Conservation (phyloP, 208 protist genomes). For the Crithidia sp. region DNA sequence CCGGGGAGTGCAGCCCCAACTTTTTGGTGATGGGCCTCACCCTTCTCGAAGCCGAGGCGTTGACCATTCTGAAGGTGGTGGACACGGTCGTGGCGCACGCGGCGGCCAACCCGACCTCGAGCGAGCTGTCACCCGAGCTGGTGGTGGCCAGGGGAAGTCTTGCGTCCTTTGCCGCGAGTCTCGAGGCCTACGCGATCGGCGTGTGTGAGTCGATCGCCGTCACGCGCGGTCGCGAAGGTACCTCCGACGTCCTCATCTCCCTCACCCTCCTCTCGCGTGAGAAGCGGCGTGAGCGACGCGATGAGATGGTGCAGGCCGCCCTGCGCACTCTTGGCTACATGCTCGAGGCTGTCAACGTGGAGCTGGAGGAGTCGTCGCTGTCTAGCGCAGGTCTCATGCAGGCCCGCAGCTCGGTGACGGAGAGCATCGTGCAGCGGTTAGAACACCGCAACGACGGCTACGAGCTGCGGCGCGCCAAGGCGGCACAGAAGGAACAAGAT, state of each 20-base stretch:
- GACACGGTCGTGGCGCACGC: slow-evolving; percentile 51
- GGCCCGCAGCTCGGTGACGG: slow-evolving; percentile 41
- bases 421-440: slow-evolving; percentile 70
- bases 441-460: slow-evolving; percentile 64
- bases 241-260: slow-evolving; percentile 7
- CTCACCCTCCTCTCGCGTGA: slow-evolving; percentile 19
- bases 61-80: slow-evolving; percentile 61
- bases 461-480: slow-evolving; percentile 33
- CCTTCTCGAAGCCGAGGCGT: slow-evolving; percentile 80
- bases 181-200: slow-evolving; percentile 34
- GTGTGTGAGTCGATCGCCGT: slow-evolving; percentile 41
- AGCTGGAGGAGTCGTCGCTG: slow-evolving; percentile 54
- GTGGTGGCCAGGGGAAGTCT: slow-evolving; percentile 19
- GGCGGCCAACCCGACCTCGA: slow-evolving; percentile 29
- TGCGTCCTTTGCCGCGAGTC: slow-evolving; percentile 10
- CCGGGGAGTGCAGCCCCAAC: slow-evolving; percentile 70
- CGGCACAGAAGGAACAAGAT: slow-evolving; percentile 31
- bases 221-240: slow-evolving; percentile 15
- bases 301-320: slow-evolving; percentile 64
- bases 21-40: slow-evolving; percentile 73
- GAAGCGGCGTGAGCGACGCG: slow-evolving; percentile 53
- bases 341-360: slow-evolving; percentile 77
- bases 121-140: slow-evolving; percentile 38
- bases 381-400: slow-evolving; percentile 41
- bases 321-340: slow-evolving; percentile 65